Evolutionary conservation across 805 yeast species (phyloP).

Genomic region (Saturnispora sanitii): DNA sequence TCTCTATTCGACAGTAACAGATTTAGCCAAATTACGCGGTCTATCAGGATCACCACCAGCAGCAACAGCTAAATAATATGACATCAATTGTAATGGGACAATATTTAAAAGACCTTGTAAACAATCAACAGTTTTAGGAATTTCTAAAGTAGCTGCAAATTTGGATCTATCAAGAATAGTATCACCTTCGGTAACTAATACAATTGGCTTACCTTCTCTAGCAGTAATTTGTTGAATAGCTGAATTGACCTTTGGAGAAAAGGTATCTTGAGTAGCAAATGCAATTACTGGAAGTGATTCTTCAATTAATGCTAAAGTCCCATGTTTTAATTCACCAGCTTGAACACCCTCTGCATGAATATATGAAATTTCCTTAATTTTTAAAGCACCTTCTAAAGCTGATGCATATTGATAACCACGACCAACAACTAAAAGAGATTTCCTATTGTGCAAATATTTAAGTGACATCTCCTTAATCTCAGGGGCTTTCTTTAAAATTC

Average conservation of each 20-base stretch:
- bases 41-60: slow-evolving; percentile 96
- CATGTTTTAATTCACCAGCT: slow-evolving; percentile 98
- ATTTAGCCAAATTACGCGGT: slow-evolving; percentile 97
- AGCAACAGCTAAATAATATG: slow-evolving; percentile 93
- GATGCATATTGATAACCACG: slow-evolving; percentile 97
- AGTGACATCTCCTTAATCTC: slow-evolving; percentile 69
- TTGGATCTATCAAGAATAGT: slow-evolving; percentile 46
- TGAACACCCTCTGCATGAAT: slow-evolving; percentile 99
- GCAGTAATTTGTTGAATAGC: slow-evolving; percentile 96
- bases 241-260: slow-evolving; percentile 91
- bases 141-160: slow-evolving; percentile 66
- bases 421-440: slow-evolving; percentile 83
- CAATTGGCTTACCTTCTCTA: slow-evolving; percentile 93
- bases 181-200: slow-evolving; percentile 80
- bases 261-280: slow-evolving; percentile 90
- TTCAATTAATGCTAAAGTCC: slow-evolving; percentile 94
- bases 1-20: slow-evolving; percentile 85
- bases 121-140: slow-evolving; percentile 94
- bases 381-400: slow-evolving; percentile 96
- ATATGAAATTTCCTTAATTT: slow-evolving; percentile 95
- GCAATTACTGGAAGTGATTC: slow-evolving; percentile 89
- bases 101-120: slow-evolving; percentile 93
- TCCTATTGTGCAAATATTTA: slow-evolving; percentile 63
- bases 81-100: slow-evolving; percentile 88
- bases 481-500: slow-evolving; percentile 63